Percentiles rank a stretch among this genome's conserved stretches.
phyloP scores from a whole-genome alignment of 2,329 filamentous ascomycete genomes.

The Fusarium compactum region DNA sequence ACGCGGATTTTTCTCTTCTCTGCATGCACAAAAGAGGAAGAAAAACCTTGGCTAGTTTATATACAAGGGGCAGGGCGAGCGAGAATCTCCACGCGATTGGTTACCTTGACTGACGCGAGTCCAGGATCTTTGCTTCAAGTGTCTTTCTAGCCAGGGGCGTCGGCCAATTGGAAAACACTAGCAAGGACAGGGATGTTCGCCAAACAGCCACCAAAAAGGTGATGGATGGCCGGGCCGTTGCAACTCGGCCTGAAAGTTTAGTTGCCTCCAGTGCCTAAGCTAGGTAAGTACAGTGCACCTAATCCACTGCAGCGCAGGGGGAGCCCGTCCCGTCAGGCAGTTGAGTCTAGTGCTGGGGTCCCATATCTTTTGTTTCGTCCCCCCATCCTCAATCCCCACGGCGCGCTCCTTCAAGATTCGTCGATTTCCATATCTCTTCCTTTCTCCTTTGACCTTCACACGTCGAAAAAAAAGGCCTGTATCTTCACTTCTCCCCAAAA shows the following conservation, averaged over 20 bases:
- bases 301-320: not conserved
- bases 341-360: conserved; percentile 4
- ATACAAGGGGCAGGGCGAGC: conserved; percentile 18
- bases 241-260: conserved; percentile 21
- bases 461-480: conserved; percentile 38
- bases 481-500: conserved; percentile 44
- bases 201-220: conserved; percentile 18
- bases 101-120: conserved; percentile 26
- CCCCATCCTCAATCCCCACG: conserved; percentile 37
- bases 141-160: conserved; percentile 43
- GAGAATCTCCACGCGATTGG: conserved; percentile 27
- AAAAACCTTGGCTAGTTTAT: conserved; percentile 36
- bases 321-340: conserved; percentile 1
- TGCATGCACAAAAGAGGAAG: conserved; percentile 7
- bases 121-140: conserved; percentile 35
- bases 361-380: conserved; percentile 49
- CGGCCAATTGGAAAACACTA: conserved; percentile 14
- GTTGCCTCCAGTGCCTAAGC: not conserved
- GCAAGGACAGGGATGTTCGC: conserved; percentile 23
- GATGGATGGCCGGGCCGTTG: conserved; percentile 33
- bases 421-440: conserved; percentile 24
- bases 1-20: conserved; percentile 21
- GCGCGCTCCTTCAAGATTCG: conserved; percentile 18
- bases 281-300: conserved; percentile 4
- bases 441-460: conserved; percentile 40